Evolutionary conservation across 2,329 filamentous ascomycete species (phyloP).

Genomic region (Hypoxylon sp.): DNA sequence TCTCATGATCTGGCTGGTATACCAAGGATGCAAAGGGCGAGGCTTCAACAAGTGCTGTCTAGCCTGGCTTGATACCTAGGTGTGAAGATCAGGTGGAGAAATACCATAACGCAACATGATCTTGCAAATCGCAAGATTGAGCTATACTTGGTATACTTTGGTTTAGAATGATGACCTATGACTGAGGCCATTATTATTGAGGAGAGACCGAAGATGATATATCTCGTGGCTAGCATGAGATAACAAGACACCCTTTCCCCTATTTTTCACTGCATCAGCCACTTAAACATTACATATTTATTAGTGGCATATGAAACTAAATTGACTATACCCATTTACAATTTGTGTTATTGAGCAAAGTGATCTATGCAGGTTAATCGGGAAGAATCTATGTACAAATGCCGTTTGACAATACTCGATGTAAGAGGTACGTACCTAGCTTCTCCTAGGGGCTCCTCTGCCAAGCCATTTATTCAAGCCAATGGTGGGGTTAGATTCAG

Average conservation of each 20-base stretch:
- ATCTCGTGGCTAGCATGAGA: constrained; percentile 10
- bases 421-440: background rate
- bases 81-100: constrained; percentile 4
- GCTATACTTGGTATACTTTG: constrained; percentile 10
- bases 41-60: constrained; percentile 1
- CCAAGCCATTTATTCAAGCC: constrained; percentile 25
- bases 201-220: constrained; percentile 7
- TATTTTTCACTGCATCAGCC: too few species aligned
- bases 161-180: constrained; percentile 18
- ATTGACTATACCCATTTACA: too few species aligned
- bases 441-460: background rate
- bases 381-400: too few species aligned
- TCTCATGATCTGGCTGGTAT: constrained; percentile 38
- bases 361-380: too few species aligned
- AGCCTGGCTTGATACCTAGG: constrained; percentile 16
- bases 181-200: constrained; percentile 7
- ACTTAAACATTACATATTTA: too few species aligned
- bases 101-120: constrained; percentile 1
- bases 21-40: constrained; percentile 19
- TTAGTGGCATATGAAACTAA: too few species aligned
- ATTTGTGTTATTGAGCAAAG: too few species aligned
- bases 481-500: constrained; percentile 40
- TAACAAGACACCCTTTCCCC: constrained; percentile 14
- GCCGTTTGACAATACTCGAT: too few species aligned
- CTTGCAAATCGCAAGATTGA: constrained; percentile 16